These are phyloP conservation scores for Entrophospora sp. DNA, from an alignment of 192 early-diverging fungal species.

Conservation along the genomic window DNA sequence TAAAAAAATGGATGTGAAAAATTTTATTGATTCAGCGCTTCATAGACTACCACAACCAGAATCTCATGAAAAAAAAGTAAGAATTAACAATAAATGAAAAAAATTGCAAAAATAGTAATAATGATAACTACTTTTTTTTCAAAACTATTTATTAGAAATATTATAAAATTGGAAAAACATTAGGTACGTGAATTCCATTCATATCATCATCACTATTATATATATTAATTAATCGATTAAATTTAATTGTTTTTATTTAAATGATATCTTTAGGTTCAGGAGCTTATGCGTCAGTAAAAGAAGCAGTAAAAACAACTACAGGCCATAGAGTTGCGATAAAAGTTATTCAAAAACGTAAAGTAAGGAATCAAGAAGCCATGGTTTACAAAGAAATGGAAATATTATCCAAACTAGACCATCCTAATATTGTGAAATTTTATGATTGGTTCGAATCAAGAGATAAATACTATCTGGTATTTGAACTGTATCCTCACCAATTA, in stretches of 20 bases:
- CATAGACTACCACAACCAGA: constrained; percentile 1
- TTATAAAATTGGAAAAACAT: constrained; percentile 13
- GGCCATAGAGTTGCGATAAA: constrained; percentile 81
- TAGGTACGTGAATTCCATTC: neutral
- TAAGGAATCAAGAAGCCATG: constrained; percentile 77
- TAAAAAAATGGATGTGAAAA: constrained; percentile 3
- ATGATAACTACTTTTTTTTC: neutral
- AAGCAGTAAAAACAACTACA: constrained; percentile 57
- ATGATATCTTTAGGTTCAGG: constrained; percentile 41
- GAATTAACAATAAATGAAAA: neutral
- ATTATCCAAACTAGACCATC: constrained; percentile 73
- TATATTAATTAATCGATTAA: too few relatives aligned
- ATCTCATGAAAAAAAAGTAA: constrained; percentile 17
- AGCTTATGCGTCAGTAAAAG: constrained; percentile 65
- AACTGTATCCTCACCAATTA: constrained; percentile 37
- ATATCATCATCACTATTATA: too few relatives aligned
- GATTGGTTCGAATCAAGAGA: constrained; percentile 72
- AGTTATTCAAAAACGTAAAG: constrained; percentile 80
- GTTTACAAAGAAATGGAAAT: constrained; percentile 88
- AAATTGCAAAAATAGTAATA: neutral
- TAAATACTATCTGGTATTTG: constrained; percentile 70
- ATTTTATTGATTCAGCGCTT: constrained; percentile 6
- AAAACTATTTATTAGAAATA: constrained; percentile 16
- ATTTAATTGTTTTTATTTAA: too few relatives aligned
- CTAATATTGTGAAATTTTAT: constrained; percentile 80